Conservation (phyloP, 345 rosid genomes). For the Orychophragmus violaceus region DNA sequence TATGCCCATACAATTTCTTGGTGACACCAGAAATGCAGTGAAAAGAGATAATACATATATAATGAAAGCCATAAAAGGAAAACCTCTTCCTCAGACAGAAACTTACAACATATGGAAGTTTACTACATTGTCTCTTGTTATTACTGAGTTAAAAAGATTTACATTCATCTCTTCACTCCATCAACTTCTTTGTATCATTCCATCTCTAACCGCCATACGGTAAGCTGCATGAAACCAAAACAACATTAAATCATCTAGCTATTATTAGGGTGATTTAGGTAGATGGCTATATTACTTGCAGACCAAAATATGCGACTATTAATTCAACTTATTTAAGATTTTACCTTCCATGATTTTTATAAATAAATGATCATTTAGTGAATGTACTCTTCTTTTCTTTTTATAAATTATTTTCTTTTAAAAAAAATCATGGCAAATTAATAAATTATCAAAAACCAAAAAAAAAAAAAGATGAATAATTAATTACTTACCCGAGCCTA, state of each 20-base stretch:
- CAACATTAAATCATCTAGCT: not conserved
- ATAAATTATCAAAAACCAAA: too few relatives aligned
- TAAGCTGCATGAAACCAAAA: constrained; percentile 22
- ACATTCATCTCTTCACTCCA: constrained; percentile 10
- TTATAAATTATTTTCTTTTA: not conserved
- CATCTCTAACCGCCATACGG: constrained; percentile 29
- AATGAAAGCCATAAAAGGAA: not conserved
- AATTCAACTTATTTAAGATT: not conserved
- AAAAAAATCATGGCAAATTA: not conserved
- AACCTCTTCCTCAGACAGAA: not conserved
- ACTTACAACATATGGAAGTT: not conserved
- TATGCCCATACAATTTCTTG: not conserved
- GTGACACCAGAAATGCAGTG: not conserved
- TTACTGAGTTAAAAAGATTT: constrained; percentile 12
- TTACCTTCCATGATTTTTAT: not conserved
- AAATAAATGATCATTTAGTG: not conserved
- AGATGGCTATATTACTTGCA: not conserved
- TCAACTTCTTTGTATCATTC: not conserved
- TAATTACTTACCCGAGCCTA: constrained; percentile 56
- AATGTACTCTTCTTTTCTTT: not conserved
- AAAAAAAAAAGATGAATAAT: not conserved
- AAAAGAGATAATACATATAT: not conserved
- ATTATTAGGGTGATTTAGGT: not conserved
- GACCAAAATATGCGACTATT: not conserved
- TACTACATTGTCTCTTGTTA: constrained; percentile 16